Base-by-base conservation (phyloP, 148 eudicot species). In the Beta vulgaris region DNA sequence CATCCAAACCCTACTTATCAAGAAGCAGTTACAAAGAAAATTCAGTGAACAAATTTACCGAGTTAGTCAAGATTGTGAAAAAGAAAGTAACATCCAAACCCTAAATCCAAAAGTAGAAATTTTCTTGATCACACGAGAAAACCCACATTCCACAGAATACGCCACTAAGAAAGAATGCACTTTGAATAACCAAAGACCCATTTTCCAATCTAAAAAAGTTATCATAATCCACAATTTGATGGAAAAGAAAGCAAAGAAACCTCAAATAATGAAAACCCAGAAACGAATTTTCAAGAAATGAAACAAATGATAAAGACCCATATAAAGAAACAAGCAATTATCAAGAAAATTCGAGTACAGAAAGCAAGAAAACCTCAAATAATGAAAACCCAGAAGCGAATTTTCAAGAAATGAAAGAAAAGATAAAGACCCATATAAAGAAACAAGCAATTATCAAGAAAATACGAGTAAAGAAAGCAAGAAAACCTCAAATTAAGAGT, bases 341-440 rank as follows among this genome's bases (percentile, higher is more conserved):
- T 18, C 53, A 61, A 49, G 18, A 26, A 53, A 60, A 13, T 42
- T 10, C 36, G 19, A 21, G 40, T 39, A 73, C 46, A 32, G 36
- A n/a, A 4, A 61, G n/a, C 32, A 44, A 32, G 46, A 23, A 74
- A 46, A 12, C 71, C 43, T 48, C 49, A 26, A 66, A 51, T 67
- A 43, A 58, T 49, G n/a, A 66, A 48, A 36, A 76, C 72, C 65
- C 78, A 76, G 64, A 39, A 53, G 48, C 37, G 54, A 53, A 36
- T 12, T 40, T 21, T 23, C 18, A 31, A 40, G 51, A 32, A 31
- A 0, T 51, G 1, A 7, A 16, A 48, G 7, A 0, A 49, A 19
- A 4, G 0, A 3, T 48, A 42, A 69, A 42, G 16, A 40, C 71
- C 71, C 71, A 67, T 23, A 25, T 67, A 51, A 26, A 8, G 26